phyloP scores from a whole-genome alignment of 1,284 basidiomycete species.

The Puccinia horiana region DNA sequence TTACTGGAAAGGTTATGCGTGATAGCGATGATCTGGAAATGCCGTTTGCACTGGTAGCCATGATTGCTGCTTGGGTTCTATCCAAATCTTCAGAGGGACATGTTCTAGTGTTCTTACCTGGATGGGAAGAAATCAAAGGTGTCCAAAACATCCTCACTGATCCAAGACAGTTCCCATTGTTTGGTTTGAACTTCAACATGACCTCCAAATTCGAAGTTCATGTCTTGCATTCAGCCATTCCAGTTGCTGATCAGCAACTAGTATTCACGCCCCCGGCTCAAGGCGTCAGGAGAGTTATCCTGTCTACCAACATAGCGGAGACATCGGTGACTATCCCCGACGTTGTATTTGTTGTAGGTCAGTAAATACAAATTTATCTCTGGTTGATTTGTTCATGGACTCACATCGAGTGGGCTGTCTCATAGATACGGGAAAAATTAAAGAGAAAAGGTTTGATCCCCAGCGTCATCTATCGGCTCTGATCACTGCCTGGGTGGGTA shows the following conservation, averaged over 20 bases:
- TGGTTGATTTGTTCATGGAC: neutral
- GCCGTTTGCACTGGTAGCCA: slow-evolving; percentile 78
- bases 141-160: slow-evolving; percentile 71
- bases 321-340: slow-evolving; percentile 95
- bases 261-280: slow-evolving; percentile 67
- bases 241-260: slow-evolving; percentile 82
- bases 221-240: slow-evolving; percentile 85
- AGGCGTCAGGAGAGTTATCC: slow-evolving; percentile 44
- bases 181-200: slow-evolving; percentile 69
- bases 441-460: slow-evolving; percentile 91
- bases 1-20: slow-evolving; percentile 52
- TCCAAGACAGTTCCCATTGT: slow-evolving; percentile 62
- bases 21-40: slow-evolving; percentile 74
- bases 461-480: slow-evolving; percentile 81
- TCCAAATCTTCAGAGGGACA: slow-evolving; percentile 77
- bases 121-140: slow-evolving; percentile 88
- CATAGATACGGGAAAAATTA: slow-evolving; percentile 77
- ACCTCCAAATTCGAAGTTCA: slow-evolving; percentile 72
- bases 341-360: slow-evolving; percentile 71
- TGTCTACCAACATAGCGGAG: slow-evolving; percentile 89
- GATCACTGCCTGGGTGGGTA: slow-evolving; percentile 85
- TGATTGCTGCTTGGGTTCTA: slow-evolving; percentile 78
- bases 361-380: neutral
- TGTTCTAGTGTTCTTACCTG: slow-evolving; percentile 77
- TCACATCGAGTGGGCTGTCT: neutral